Evolutionary conservation across 2,329 filamentous ascomycete genomes (phyloP).

Genomic region (Aspergillus novofumigatus): DNA sequence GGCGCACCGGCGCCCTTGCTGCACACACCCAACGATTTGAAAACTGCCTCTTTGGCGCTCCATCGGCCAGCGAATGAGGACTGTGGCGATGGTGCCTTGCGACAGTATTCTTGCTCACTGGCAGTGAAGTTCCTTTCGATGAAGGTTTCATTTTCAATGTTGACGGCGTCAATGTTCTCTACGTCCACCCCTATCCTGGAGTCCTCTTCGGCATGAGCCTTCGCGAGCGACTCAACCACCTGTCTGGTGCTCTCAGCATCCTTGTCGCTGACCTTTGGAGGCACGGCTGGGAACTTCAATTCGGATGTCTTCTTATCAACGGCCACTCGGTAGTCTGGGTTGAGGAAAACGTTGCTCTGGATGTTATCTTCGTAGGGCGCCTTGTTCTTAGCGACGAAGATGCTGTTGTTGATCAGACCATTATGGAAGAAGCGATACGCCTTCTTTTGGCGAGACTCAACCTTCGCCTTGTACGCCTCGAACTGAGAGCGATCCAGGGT

Average conservation of each 20-base stretch:
- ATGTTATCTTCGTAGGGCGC: conserved; percentile 86
- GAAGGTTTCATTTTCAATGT: conserved; percentile 91
- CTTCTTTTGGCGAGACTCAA: conserved; percentile 93
- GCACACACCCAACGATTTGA: conserved; percentile 88
- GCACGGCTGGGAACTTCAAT: conserved; percentile 67
- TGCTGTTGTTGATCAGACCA: conserved; percentile 92
- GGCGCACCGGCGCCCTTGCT: conserved; percentile 85
- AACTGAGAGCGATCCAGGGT: conserved; percentile 86
- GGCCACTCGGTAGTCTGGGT: conserved; percentile 82
- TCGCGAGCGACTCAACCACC: conserved; percentile 73
- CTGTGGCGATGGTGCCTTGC: conserved; percentile 70
- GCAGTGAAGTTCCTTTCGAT: conserved; percentile 90
- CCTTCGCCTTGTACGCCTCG: conserved; percentile 77
- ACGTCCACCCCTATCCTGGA: conserved; percentile 92
- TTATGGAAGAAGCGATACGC: conserved; percentile 99
- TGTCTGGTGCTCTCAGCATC: conserved; percentile 63
- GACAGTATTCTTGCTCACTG: conserved; percentile 81
- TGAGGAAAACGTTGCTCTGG: conserved; percentile 83
- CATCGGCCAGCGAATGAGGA: conserved; percentile 92
- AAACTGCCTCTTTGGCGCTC: conserved; percentile 97
- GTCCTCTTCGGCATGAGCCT: conserved; percentile 56
- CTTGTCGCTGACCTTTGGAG: conserved; percentile 59
- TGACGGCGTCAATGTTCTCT: conserved; percentile 80
- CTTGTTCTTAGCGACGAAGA: conserved; percentile 93
- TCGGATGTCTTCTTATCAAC: conserved; percentile 81